Conservation (phyloP, 208 protist genomes). For the Leishmania aethiopica region DNA sequence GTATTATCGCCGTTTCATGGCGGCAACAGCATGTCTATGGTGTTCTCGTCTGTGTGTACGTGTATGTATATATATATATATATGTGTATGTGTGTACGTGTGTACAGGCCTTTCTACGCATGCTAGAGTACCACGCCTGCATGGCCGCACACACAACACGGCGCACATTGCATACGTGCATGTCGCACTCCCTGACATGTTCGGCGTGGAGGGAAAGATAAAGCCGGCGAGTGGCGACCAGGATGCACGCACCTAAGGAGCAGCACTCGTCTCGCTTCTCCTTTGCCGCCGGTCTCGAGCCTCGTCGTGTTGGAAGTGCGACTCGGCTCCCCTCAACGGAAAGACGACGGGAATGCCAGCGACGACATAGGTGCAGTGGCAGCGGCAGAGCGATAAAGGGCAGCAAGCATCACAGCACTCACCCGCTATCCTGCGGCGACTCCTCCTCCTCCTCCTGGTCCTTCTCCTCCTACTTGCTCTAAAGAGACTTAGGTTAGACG, state of each 20-base stretch:
- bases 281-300: neutral
- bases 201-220: neutral
- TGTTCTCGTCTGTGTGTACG: neutral
- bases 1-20: neutral
- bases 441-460: neutral
- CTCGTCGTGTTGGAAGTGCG: neutral
- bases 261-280: neutral
- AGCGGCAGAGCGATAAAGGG: neutral
- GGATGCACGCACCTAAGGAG: neutral
- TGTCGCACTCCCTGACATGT: neutral
- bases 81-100: neutral
- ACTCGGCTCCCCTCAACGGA: neutral
- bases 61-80: neutral
- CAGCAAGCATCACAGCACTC: neutral
- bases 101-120: neutral
- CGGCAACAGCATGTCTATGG: neutral
- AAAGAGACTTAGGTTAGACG: constrained; percentile 8
- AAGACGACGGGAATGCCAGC: neutral
- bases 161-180: neutral
- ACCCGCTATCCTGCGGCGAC: neutral
- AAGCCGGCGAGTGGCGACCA: neutral
- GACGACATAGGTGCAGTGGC: neutral
- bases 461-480: neutral
- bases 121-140: neutral
- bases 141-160: neutral